phyloP scores from a whole-genome alignment of 1,284 basidiomycete genomes.

The Veloboletus limbatus region DNA sequence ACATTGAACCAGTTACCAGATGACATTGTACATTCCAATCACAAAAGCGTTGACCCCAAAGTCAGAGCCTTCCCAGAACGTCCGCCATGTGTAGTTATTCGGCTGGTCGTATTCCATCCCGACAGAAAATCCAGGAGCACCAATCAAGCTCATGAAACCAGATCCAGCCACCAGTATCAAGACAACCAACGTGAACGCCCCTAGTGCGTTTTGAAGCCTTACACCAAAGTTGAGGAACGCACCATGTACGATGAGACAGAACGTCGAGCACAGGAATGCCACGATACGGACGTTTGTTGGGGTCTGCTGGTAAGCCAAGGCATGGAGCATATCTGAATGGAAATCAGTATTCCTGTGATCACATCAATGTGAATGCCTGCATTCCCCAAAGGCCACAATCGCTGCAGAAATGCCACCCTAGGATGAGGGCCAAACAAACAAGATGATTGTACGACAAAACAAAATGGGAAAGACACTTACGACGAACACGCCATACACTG shows the following conservation, averaged over 20 bases:
- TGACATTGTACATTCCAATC: constrained; percentile 62
- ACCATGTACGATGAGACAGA: constrained; percentile 58
- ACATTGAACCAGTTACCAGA: constrained; percentile 45
- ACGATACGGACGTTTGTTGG: constrained; percentile 47
- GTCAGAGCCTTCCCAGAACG: constrained; percentile 54
- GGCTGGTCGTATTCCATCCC: constrained; percentile 44
- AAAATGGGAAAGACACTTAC: constrained; percentile 37
- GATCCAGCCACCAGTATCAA: constrained; percentile 55
- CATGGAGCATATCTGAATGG: constrained; percentile 51
- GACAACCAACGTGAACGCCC: constrained; percentile 60
- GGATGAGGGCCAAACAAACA: constrained; percentile 1
- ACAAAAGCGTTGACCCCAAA: constrained; percentile 53
- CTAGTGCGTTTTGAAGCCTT: constrained; percentile 63
- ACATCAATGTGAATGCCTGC: constrained; percentile 30
- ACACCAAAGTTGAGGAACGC: constrained; percentile 55
- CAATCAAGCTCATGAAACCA: constrained; percentile 56
- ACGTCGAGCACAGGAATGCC: constrained; percentile 56
- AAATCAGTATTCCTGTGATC: neutral
- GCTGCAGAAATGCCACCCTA: constrained; percentile 55
- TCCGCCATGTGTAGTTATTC: constrained; percentile 50
- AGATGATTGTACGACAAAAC: neutral
- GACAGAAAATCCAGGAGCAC: constrained; percentile 46
- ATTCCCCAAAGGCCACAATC: constrained; percentile 67
- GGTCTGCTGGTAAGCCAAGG: constrained; percentile 42
- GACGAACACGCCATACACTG: constrained; percentile 57